A percentile compares a stretch with the other conserved stretches of the same genome.
phyloP scores from a whole-genome alignment of 1,284 basidiomycete species.

The Wallemia ichthyophaga region DNA sequence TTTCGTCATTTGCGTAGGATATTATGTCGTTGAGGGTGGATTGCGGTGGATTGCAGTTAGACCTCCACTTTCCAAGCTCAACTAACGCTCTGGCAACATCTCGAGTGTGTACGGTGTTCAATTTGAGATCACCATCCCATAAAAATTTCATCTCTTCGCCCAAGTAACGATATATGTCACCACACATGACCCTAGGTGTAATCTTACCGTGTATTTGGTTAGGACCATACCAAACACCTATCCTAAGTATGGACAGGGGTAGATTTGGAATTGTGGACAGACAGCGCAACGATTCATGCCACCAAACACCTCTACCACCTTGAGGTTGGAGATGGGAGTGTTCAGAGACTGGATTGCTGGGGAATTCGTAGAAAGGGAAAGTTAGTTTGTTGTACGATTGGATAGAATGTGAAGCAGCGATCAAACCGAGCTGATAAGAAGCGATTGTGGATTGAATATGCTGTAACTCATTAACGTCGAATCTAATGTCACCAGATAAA shows the following conservation, averaged over 20 bases:
- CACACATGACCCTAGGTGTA: background rate
- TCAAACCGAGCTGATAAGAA: background rate
- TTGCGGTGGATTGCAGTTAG: background rate
- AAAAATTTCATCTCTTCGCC: background rate
- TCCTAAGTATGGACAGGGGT: background rate
- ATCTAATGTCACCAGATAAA: conserved; percentile 8
- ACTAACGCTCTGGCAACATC: background rate
- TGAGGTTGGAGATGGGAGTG: background rate
- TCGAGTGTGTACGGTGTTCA: background rate
- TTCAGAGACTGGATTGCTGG: background rate
- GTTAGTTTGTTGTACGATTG: background rate
- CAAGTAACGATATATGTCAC: background rate
- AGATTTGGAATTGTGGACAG: background rate
- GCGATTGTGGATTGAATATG: background rate
- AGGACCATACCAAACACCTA: background rate
- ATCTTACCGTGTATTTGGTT: background rate
- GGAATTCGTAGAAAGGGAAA: background rate
- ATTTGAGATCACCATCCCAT: background rate
- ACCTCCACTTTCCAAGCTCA: background rate
- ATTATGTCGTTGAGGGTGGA: background rate
- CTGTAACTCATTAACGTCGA: conserved; percentile 6
- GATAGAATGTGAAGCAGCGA: background rate
- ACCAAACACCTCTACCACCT: background rate
- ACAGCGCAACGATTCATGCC: background rate
- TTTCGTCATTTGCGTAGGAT: conserved; percentile 11